These are phyloP conservation scores for Paramecium octaurelia DNA, from an alignment of 73 alveolate species.

Conservation along the genomic window DNA sequence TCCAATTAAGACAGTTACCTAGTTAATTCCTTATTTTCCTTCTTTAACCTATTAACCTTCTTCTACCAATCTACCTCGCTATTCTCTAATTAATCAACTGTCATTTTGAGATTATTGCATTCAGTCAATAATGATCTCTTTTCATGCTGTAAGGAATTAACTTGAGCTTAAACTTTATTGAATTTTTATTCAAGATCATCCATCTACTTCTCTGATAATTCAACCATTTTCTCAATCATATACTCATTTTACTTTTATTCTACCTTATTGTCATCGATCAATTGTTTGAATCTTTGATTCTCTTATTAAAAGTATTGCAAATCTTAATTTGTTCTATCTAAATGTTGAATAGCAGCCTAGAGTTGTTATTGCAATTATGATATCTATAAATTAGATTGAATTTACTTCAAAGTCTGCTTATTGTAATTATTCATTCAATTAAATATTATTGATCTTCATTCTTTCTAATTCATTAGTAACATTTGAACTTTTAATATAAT, in stretches of 20 bases:
- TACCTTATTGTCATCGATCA: not conserved
- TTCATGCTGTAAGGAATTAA: conserved; percentile 34
- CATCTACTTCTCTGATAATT: conserved; percentile 36
- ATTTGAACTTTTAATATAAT: not conserved
- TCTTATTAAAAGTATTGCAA: not conserved
- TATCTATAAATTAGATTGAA: not conserved
- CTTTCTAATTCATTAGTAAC: conserved; percentile 2
- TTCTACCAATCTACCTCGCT: not conserved
- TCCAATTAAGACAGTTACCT: not conserved
- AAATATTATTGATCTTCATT: not conserved
- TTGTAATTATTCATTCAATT: not conserved
- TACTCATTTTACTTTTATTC: conserved; percentile 28
- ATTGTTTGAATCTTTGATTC: not conserved
- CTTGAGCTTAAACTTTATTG: not conserved
- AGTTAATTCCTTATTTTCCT: conserved; percentile 36
- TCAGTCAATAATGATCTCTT: conserved; percentile 28
- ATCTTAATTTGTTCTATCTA: not conserved
- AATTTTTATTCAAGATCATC: conserved; percentile 33
- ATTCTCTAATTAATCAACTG: not conserved
- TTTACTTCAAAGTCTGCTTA: conserved; percentile 27
- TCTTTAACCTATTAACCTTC: not conserved
- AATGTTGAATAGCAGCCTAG: conserved; percentile 1
- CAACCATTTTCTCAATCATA: conserved; percentile 47
- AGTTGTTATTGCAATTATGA: not conserved
- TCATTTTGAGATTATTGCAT: conserved; percentile 7